Conservation (phyloP, 2,329 filamentous ascomycete genomes). For the Beauveria medogensis region DNA sequence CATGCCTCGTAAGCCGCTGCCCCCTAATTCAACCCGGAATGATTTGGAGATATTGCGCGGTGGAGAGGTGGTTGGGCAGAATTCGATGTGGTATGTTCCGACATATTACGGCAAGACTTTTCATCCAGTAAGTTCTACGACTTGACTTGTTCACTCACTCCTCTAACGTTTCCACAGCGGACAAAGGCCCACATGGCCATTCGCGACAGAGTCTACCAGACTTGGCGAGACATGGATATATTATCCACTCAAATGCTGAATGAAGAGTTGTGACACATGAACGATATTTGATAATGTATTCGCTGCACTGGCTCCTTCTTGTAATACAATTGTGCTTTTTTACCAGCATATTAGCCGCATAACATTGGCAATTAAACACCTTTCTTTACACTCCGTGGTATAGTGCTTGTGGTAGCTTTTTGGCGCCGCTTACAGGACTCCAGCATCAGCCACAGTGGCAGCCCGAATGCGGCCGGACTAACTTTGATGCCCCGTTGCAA, state of each 20-base stretch:
- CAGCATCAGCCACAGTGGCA: background rate
- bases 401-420: background rate
- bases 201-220: conserved; percentile 18
- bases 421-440: too few species aligned
- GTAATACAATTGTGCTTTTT: background rate
- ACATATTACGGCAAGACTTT: conserved; percentile 39
- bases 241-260: background rate
- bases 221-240: conserved; percentile 15
- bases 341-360: background rate
- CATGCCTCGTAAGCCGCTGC: conserved; percentile 15
- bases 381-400: too few species aligned
- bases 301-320: background rate
- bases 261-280: background rate
- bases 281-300: background rate
- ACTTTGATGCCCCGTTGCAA: conserved; percentile 6
- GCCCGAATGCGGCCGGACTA: conserved; percentile 6
- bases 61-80: conserved; percentile 20
- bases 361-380: too few species aligned
- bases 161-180: conserved; percentile 17
- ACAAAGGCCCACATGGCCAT: conserved; percentile 31
- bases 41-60: conserved; percentile 28
- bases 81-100: conserved; percentile 39
- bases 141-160: background rate
- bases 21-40: conserved; percentile 24
- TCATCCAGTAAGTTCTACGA: conserved; percentile 27